phyloP scores from a whole-genome alignment of 306 rosid species.

The Acacia melanoxylon region DNA sequence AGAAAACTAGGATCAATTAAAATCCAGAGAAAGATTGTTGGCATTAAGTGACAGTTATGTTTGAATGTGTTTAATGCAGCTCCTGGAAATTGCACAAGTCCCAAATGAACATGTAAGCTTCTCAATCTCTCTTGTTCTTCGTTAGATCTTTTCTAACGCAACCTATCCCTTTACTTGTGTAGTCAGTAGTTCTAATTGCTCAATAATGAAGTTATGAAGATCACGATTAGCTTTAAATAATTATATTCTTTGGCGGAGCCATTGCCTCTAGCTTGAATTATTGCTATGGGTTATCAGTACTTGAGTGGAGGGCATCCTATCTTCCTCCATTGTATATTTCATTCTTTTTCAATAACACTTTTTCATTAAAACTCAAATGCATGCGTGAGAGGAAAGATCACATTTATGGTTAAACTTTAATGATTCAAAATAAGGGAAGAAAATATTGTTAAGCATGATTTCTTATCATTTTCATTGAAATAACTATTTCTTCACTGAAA shows the following conservation, averaged over 20 bases:
- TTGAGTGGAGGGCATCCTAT: background rate
- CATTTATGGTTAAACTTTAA: background rate
- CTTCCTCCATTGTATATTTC: background rate
- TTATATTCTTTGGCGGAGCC: background rate
- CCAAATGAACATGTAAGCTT: slow-evolving; percentile 86
- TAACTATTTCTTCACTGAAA: background rate
- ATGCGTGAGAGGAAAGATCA: background rate
- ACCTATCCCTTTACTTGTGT: background rate
- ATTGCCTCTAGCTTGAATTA: slow-evolving; percentile 8
- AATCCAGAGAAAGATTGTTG: background rate
- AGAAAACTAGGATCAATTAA: background rate
- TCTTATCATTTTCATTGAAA: slow-evolving; percentile 20
- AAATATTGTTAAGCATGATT: background rate
- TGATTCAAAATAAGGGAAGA: background rate
- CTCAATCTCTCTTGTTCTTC: slow-evolving; percentile 28
- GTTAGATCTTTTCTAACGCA: background rate
- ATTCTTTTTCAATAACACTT: background rate
- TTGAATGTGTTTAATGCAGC: slow-evolving; percentile 62
- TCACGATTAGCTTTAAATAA: background rate
- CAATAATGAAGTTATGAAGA: background rate
- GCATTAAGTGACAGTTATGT: slow-evolving; percentile 23
- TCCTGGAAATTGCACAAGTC: slow-evolving; percentile 98
- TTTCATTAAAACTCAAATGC: background rate
- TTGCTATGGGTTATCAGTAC: background rate
- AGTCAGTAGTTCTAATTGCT: background rate